Evolutionary conservation across 164 flowering plant genomes (phyloP).

Genomic region (Stephania yunnanensis): DNA sequence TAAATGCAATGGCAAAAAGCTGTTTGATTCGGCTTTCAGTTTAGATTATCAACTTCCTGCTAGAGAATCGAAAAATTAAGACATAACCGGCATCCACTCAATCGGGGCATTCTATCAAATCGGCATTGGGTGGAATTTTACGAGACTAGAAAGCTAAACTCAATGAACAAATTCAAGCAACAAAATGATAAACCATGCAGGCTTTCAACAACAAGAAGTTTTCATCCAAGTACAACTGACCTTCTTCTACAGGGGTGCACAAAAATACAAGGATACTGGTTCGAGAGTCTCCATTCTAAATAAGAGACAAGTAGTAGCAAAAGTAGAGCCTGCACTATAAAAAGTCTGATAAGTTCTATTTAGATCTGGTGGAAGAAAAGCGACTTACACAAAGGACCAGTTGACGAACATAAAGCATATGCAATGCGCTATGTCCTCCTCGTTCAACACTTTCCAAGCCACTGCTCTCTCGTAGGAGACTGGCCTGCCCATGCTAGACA

Average conservation of each 20-base stretch:
- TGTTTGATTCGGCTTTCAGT: no score
- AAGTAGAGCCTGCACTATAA: background rate
- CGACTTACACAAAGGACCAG: conserved; percentile 85
- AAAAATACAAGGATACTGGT: background rate
- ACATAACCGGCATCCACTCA: no score
- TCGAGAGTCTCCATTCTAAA: conserved; percentile 7
- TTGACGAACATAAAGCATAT: conserved; percentile 86
- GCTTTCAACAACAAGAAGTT: background rate
- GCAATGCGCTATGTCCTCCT: conserved; percentile 86
- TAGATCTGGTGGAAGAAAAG: no score
- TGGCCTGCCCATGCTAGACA: conserved; percentile 98
- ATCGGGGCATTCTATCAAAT: no score
- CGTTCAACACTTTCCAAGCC: conserved; percentile 93
- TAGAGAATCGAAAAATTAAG: no score
- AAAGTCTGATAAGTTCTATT: background rate
- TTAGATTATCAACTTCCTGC: no score
- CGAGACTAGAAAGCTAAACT: background rate
- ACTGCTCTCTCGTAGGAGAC: conserved; percentile 89
- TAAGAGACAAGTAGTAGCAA: background rate
- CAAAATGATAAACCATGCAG: background rate
- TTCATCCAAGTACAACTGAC: background rate
- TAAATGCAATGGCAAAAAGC: no score
- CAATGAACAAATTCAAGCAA: background rate
- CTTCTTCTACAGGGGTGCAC: background rate
- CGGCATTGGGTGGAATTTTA: no score